Base-by-base conservation (phyloP, 371 early-diverging fungal species). In the Apophysomyces trapeziformis region DNA sequence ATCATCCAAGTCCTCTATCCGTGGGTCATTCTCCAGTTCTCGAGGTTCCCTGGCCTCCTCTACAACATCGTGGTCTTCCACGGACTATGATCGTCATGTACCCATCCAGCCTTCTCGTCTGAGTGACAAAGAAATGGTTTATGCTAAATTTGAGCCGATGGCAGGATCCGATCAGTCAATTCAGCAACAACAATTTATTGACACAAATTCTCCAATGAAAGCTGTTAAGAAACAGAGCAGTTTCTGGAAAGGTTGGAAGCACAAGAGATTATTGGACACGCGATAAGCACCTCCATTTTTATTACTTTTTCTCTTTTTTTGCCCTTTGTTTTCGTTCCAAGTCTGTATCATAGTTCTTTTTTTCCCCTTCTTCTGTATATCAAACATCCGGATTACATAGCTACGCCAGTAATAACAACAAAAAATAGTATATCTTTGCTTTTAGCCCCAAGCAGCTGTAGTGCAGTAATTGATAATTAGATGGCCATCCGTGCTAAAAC, bases 381-480 rank as follows among this genome's bases (percentile, higher is more conserved):
- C 54, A 50, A 50, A 50, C 21, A 26, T 50, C 54, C 54, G 35
- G 32, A 18, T 50, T 50, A 50, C 54, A 50, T 50, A 50, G n/a
- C 18, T 50, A 50, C 21, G 21, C 54, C 21, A 26, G 54, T 50
- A 50, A 50, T 21, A n/a, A 16, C 0, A 21, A 54, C 35, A 63
- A 66, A 58, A 64, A 60, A 58, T 32, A 41, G 32, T 61, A 21
- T 50, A 50, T 11, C 3, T 26, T 26, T 50, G 54, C 21, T 26
- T 47, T 68, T 38, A 72, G 7, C 96, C 96, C 95, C 95, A 96
- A 57, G 95, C 96, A 3, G 92, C 91, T 8, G 92, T 93, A 11
- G 91, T 92, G 57, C 93, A 92, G 73, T 96, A 96, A 75, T 94
- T 94, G 37, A 96, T 86, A 44, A 93, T 92, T 47, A 96, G 83